Percentiles rank a stretch among this genome's conserved stretches.
These are phyloP conservation scores for Lantana camara DNA, from an alignment of 257 asterid genomes.

Conservation along the genomic window DNA sequence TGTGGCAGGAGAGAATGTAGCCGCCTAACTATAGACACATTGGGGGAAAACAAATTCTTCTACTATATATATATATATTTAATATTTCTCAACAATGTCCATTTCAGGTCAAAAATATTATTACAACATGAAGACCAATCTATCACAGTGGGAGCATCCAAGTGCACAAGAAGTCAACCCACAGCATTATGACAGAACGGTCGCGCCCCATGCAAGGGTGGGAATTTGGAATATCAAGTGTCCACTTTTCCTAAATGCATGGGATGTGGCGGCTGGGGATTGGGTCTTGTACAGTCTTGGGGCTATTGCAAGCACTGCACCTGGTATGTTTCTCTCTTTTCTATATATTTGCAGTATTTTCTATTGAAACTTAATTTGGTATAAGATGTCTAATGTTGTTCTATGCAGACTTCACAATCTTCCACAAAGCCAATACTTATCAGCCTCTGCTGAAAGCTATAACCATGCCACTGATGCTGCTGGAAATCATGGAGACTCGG, in stretches of 20 bases:
- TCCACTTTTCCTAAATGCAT: constrained; percentile 58
- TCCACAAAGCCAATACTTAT: constrained; percentile 68
- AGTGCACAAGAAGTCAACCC: constrained; percentile 40
- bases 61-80: neutral
- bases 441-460: constrained; percentile 43
- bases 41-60: neutral
- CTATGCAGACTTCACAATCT: constrained; percentile 68
- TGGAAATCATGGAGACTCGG: constrained; percentile 43
- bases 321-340: constrained; percentile 48
- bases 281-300: constrained; percentile 89
- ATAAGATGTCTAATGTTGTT: constrained; percentile 19
- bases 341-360: constrained; percentile 2
- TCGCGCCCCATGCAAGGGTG: constrained; percentile 35
- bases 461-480: constrained; percentile 44
- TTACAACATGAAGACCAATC: constrained; percentile 71
- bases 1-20: neutral
- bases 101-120: constrained; percentile 81
- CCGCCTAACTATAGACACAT: neutral
- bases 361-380: constrained; percentile 6
- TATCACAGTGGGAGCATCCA: constrained; percentile 91
- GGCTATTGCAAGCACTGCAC: constrained; percentile 94
- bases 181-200: constrained; percentile 46
- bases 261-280: constrained; percentile 98
- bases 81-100: constrained; percentile 29
- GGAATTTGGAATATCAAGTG: constrained; percentile 39